Base-by-base conservation (phyloP, 2,329 filamentous ascomycete genomes). In the Magnaporthiopsis rhizophila region DNA sequence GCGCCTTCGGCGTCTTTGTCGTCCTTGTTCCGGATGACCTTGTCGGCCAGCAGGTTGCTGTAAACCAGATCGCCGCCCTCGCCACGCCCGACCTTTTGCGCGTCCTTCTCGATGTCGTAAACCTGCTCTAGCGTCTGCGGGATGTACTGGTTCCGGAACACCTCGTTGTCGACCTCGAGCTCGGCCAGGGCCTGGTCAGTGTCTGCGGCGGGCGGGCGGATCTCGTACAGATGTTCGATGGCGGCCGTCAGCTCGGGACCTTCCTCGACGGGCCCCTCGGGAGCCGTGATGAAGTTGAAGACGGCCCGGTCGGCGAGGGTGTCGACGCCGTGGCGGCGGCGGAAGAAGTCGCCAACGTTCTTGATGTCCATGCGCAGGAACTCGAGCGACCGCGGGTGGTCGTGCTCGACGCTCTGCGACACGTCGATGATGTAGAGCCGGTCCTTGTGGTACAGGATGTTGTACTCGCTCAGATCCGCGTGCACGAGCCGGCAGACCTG, bases 311-410 rank as follows among this genome's bases (percentile, higher is more conserved):
- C 94, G 1, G 88, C 79, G 3, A 99, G 81, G 0, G 86, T 89
- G 66, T 96, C 87, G 2, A 98, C 92, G 57, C 89, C 89, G 74
- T 97, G 89, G 26, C 90, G 85, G 26, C 90, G 85, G 36, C 87
- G 83, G 85, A 98, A 99, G 78, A 96, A 99, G 75, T 96, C 92
- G 28, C 87, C 89, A 1, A 96, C 87, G 73, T 99, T 99, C 82
- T 97, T 98, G 77, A 99, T 92, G 73, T 99, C 95, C 93, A 97
- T 98, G 45, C 95, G 88, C 70, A 99, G 77, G 73, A 99, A 99
- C 74, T 98, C 94, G 36, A 96, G 82, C 2, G 91, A 94, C 65
- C 91, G 86, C 0, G 95, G 95, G 75, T 99, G 95, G 70, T 98
- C 94, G 69, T 96, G 93, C 79, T 98, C 96, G 26, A 99, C 95